These are phyloP conservation scores for Sporormia fimetaria DNA, from an alignment of 495 filamentous ascomycete genomes.

Conservation along the genomic window DNA sequence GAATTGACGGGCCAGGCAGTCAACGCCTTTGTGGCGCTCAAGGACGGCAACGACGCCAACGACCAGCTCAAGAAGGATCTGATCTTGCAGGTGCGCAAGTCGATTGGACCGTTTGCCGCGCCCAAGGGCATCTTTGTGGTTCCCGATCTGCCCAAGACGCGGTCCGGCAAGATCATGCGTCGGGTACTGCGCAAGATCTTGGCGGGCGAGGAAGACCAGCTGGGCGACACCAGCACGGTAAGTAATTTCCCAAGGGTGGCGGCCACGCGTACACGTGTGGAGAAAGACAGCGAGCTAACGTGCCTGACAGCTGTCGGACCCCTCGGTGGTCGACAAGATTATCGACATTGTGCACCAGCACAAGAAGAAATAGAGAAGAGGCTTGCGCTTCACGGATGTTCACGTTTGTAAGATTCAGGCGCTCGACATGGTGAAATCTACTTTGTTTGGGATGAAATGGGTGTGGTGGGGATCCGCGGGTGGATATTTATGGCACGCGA, in stretches of 20 bases:
- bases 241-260: conserved; percentile 31
- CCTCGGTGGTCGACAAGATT: conserved; percentile 79
- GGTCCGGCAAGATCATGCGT: conserved; percentile 97
- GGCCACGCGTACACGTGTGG: conserved; percentile 5
- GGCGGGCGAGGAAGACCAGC: conserved; percentile 89
- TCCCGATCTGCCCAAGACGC: conserved; percentile 88
- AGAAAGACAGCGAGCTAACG: conserved; percentile 12
- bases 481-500: no score
- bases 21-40: conserved; percentile 91
- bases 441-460: no score
- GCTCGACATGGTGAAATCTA: background rate
- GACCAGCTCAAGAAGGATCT: conserved; percentile 88
- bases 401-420: no score
- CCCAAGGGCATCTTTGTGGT: conserved; percentile 88
- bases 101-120: conserved; percentile 92
- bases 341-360: conserved; percentile 62
- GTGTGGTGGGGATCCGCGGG: no score
- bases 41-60: conserved; percentile 66
- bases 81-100: conserved; percentile 87
- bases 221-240: conserved; percentile 88
- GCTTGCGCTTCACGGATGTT: background rate
- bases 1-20: conserved; percentile 94
- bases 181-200: conserved; percentile 94
- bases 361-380: conserved; percentile 41
- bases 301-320: conserved; percentile 67